Base-by-base conservation (phyloP, 2,329 filamentous ascomycete species). In the Curvularia sp. region DNA sequence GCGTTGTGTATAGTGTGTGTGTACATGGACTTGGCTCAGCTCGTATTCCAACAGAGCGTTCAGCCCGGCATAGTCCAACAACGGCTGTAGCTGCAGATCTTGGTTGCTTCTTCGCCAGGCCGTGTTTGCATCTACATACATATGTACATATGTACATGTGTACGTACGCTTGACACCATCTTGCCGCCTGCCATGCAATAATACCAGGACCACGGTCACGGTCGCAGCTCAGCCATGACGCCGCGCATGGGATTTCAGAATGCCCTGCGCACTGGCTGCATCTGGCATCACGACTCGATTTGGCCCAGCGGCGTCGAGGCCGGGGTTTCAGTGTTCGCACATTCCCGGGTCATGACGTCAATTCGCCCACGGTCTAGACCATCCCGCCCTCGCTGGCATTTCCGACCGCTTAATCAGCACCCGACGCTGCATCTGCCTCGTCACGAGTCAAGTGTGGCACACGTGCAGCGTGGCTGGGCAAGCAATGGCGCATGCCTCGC, bases 401-500 rank as follows among this genome's bases (percentile, higher is more conserved):
- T n/a, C n/a, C n/a, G n/a, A n/a, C n/a, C n/a, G n/a, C n/a, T n/a
- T 34, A 43, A 19, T 21, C 55, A 30, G 55, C 55, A 12, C 19
- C 49, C 54, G 25, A 36, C 18, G 27, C 36, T 46, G 41, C 43
- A 41, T 19, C 47, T 59, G 52, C 53, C 46, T 50, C 46, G 21
- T 23, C 47, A 21, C 50, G 49, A 47, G 49, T 47, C 41, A 32
- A 41, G 28, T 53, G 56, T 55, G 50, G 54, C 46, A 41, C 36
- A 15, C 36, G 63, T n/a, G n/a, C n/a, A n/a, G n/a, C n/a, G n/a
- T 65, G 64, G 59, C 59, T 65, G 43, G 58, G 49, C 49, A 45
- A 41, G 55, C 57, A 64, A 66, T 66, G 61, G 64, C 64, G 64
- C 64, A 63, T 60, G 59, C 59, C 18, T 47, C 50, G 59, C 64